Evolutionary conservation across 164 flowering plant species (phyloP), one percentile per base, ranked within the genome.

Genomic region (Tetrastigma voinierianum): DNA sequence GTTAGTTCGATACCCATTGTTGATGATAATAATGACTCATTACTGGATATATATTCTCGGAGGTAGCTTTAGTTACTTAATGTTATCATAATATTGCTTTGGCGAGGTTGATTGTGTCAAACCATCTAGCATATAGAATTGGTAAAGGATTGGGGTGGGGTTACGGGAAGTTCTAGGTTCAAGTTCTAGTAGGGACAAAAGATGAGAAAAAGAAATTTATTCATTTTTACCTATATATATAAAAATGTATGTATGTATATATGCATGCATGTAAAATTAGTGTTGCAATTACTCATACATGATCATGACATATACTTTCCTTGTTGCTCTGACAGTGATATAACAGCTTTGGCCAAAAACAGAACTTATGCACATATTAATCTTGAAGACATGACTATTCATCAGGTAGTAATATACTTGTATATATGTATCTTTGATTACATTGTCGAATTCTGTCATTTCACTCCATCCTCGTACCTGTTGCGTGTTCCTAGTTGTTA

Each of bases 1-100:
- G 97, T 89, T 64, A 93, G 98, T 79, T 84, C 98, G 20, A 82
- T 93, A 61, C 98, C 98, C 2, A 85, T 93, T 55, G 98, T 93
- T 70, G 96, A 93, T 79, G 95, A 93, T 16, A 87, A 81, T 78
- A 87, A 81, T 78, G 90, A 88, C 69, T 84, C 97, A 3, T 72
- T 93, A 69, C 61, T 91, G 70, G 98, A 93, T 75, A 77, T 93
- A 56, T 91, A 93, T 77, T 88, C 88, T 32, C 40, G 40, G 2
- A 32, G 40, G 40, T 32, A 32, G 40, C 40, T 32, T 32, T 32
- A 1, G 16, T 49, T 47, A n/a, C 40, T 20, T 5, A 12, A 16
- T n/a, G 19, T 25, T 14, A 17, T 47, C 43, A 5, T 25, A 15
- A 15, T 7, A 53, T 53, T 24, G 46, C 40, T 11, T 17, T 15